phyloP scores from a whole-genome alignment of 2,329 filamentous ascomycete genomes.

The Alternaria sp. region DNA sequence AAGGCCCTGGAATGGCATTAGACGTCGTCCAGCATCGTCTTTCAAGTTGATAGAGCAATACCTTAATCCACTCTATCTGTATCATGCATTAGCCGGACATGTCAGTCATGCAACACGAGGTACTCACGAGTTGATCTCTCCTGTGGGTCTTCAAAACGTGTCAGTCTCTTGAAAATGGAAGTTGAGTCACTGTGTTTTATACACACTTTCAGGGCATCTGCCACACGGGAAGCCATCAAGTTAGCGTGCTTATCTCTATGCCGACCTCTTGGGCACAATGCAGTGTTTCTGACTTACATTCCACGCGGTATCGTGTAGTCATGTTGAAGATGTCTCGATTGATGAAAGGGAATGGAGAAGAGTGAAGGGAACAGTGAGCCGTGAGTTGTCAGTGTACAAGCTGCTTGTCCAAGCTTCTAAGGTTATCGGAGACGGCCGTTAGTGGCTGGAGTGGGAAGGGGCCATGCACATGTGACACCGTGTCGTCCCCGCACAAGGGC shows the following conservation, averaged over 20 bases:
- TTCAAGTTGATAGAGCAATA: conserved; percentile 32
- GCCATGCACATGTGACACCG: conserved; percentile 29
- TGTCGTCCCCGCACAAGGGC: conserved; percentile 10
- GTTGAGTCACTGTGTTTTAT: neutral
- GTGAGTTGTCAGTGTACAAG: conserved; percentile 29
- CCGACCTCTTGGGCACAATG: neutral
- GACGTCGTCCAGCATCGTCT: neutral
- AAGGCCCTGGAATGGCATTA: conserved; percentile 56
- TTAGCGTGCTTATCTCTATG: conserved; percentile 22
- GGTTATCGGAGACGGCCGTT: conserved; percentile 40
- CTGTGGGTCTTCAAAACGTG: conserved; percentile 75
- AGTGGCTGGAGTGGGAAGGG: conserved; percentile 29
- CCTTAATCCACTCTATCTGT: conserved; percentile 91
- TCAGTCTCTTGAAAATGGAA: conserved; percentile 18
- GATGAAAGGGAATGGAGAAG: conserved; percentile 4
- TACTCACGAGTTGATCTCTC: conserved; percentile 86
- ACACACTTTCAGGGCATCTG: conserved; percentile 72
- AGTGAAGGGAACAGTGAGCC: conserved; percentile 16
- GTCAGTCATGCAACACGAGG: neutral
- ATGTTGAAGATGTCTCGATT: conserved; percentile 32
- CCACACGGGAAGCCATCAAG: conserved; percentile 9
- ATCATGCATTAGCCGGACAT: conserved; percentile 20
- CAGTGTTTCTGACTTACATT: conserved; percentile 26
- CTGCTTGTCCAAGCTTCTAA: conserved; percentile 31
- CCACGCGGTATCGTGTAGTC: conserved; percentile 55